Base-by-base conservation (phyloP, 2,329 filamentous ascomycete genomes). In the Epichloe sp. region DNA sequence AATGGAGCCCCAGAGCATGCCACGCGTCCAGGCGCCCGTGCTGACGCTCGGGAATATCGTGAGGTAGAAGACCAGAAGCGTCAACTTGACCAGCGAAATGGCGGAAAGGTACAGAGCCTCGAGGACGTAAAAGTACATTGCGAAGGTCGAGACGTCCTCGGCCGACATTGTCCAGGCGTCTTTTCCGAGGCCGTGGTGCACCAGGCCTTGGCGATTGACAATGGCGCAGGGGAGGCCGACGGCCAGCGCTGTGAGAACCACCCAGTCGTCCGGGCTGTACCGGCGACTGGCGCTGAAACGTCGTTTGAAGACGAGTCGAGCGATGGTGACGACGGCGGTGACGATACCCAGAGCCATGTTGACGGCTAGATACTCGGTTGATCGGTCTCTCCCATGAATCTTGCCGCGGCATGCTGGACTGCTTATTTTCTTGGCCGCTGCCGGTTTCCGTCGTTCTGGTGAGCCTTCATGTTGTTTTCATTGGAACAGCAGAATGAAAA, bases 21-120 rank as follows among this genome's bases (percentile, higher is more conserved):
- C 60, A 26, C 65, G 64, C 26, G 51, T 52, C 47, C 51, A 47
- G 15, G 8, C 11, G 11, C 31, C n/a, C 21, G 74, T 64, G 11
- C 47, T 53, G 2, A 50, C 54, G 1, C 59, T 57, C 0, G 71
- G 72, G 54, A 79, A 79, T 49, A 78, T 71, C 46, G 71, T 69
- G 35, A 74, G 63, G 58, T 76, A 77, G 60, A 78, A 75, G 55
- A 73, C 63, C 11, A 78, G 63, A 42, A 79, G 66, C 5, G 73
- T 70, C 26, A 74, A 60, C 55, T 77, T 75, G 38, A 73, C 66
- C 42, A 74, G 58, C n/a, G 68, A 61, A 12, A 74, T 59, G 19
- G 68, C 61, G 3, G 62, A 51, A 57, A 76, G 73, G 59, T 76
- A 74, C 36, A 74, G 48, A 6, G 59, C 50, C 44, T 68, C 65